Conservation (phyloP, 306 rosid species). For the Pachyrhizus erosus region DNA sequence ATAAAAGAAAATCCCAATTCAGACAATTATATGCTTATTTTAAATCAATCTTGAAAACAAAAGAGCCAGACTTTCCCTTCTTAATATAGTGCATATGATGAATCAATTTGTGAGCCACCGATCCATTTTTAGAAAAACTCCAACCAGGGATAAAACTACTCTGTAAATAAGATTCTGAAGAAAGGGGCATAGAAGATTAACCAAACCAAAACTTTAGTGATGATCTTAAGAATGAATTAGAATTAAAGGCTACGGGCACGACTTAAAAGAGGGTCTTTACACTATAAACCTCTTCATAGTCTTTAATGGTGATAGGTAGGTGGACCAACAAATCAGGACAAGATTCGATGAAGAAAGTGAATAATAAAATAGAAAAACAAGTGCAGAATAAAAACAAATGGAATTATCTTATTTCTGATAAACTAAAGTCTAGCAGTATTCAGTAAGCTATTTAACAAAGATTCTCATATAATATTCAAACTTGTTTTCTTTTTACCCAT, state of each 20-base stretch:
- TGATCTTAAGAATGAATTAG: too few species aligned
- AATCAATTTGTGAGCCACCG: too few species aligned
- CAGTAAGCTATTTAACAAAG: background rate
- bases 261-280: background rate
- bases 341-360: background rate
- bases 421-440: background rate
- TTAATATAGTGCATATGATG: too few species aligned
- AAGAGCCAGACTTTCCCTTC: too few species aligned
- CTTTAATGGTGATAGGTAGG: background rate
- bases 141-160: too few species aligned
- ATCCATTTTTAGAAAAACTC: too few species aligned
- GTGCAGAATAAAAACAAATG: background rate
- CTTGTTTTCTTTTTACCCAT: background rate
- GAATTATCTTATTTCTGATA: background rate
- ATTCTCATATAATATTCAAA: background rate
- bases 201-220: too few species aligned
- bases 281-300: background rate
- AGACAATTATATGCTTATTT: too few species aligned
- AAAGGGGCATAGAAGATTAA: too few species aligned
- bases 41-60: too few species aligned
- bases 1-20: too few species aligned
- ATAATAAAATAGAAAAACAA: background rate
- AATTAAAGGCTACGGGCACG: background rate
- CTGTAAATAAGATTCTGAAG: too few species aligned
- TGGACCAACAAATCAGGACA: background rate